phyloP scores from a whole-genome alignment of 75 land plant species.

The Isoetes taiwanensis region DNA sequence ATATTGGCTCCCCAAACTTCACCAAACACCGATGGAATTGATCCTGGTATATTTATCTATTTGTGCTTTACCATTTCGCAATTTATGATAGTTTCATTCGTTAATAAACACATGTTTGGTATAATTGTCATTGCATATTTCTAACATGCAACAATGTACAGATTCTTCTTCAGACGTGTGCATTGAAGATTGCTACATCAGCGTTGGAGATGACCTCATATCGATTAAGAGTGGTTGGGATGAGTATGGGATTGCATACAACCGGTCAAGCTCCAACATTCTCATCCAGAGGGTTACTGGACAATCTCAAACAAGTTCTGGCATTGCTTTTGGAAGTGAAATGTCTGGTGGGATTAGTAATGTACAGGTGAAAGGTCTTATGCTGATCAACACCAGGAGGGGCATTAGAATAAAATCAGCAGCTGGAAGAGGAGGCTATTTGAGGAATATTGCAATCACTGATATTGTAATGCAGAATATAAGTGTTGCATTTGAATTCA shows the following conservation, averaged over 20 bases:
- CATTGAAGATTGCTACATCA: slow-evolving; percentile 6
- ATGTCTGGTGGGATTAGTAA: slow-evolving; percentile 79
- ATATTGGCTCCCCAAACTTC: slow-evolving; percentile 71
- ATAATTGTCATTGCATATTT: too few relatives aligned
- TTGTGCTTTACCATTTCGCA: background rate
- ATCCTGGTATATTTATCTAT: slow-evolving; percentile 52
- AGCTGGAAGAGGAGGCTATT: slow-evolving; percentile 66
- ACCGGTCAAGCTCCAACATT: slow-evolving; percentile 56
- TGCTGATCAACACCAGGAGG: slow-evolving; percentile 26
- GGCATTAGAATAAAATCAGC: slow-evolving; percentile 60
- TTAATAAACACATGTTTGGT: too few relatives aligned
- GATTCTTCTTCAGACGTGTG: slow-evolving; percentile 2
- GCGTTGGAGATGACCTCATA: slow-evolving; percentile 3
- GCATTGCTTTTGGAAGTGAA: slow-evolving; percentile 77
- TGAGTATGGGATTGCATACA: slow-evolving; percentile 73
- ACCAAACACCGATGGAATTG: slow-evolving; percentile 88
- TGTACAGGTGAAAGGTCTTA: slow-evolving; percentile 42
- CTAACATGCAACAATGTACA: too few relatives aligned
- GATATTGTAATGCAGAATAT: slow-evolving; percentile 43
- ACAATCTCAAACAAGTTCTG: slow-evolving; percentile 30
- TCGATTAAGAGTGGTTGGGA: slow-evolving; percentile 17
- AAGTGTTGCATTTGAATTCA: slow-evolving; percentile 39
- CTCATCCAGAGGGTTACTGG: slow-evolving; percentile 37
- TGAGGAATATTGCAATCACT: slow-evolving; percentile 43
- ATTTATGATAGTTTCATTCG: too few relatives aligned